A percentile compares a stretch with the other conserved stretches of the same genome.
These are phyloP conservation scores for Trichoderma sp. DNA, from an alignment of 2,329 filamentous ascomycete species.

Conservation along the genomic window DNA sequence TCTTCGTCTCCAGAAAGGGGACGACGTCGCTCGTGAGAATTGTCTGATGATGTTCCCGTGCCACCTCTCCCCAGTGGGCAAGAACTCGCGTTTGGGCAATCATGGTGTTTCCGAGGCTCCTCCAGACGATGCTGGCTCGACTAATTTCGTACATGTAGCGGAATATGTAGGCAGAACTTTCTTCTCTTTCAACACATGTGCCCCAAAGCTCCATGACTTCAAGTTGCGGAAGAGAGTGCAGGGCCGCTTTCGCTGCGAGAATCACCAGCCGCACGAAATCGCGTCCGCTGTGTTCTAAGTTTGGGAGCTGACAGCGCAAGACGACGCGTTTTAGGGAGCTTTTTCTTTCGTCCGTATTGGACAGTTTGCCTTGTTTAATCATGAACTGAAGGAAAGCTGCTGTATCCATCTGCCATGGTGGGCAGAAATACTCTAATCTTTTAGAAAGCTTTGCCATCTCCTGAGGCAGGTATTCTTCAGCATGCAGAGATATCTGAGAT, in stretches of 20 bases:
- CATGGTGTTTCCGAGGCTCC: background rate
- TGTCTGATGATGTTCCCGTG: background rate
- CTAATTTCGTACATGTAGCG: background rate
- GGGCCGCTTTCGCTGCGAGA: slow-evolving; percentile 2
- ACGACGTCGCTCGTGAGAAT: background rate
- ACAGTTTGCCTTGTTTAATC: background rate
- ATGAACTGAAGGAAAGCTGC: background rate
- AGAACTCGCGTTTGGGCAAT: background rate
- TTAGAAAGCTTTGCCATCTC: slow-evolving; percentile 13
- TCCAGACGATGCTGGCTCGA: slow-evolving; percentile 11
- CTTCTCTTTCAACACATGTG: background rate
- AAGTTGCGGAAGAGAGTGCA: slow-evolving; percentile 5
- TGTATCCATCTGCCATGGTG: slow-evolving; percentile 13
- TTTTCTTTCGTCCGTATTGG: background rate
- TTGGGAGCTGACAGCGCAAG: background rate
- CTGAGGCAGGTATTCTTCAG: background rate
- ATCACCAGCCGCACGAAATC: background rate
- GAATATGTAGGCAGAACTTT: slow-evolving; percentile 6
- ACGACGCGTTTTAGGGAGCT: background rate
- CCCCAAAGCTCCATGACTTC: slow-evolving; percentile 13
- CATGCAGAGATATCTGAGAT: background rate
- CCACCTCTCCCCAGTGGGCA: slow-evolving; percentile 1
- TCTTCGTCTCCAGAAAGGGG: background rate
- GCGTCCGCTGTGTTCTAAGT: background rate
- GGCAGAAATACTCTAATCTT: background rate